Conservation (phyloP, 805 yeast species). For the Candida insectalens region DNA sequence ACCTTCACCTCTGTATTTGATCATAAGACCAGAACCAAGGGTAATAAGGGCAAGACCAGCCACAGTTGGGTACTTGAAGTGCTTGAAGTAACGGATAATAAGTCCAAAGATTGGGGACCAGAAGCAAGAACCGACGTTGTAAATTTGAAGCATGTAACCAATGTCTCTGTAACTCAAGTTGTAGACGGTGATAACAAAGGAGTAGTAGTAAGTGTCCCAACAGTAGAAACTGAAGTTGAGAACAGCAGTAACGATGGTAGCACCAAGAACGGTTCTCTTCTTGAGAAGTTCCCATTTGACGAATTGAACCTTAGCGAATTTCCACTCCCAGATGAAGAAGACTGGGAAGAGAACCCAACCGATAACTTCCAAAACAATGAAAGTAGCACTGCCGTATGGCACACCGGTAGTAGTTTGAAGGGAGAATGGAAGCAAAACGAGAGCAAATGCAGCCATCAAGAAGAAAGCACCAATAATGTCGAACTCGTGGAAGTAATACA, state of each 20-base stretch:
- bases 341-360: conserved; percentile 27
- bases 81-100: conserved; percentile 11
- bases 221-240: conserved; percentile 14
- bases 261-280: conserved; percentile 20
- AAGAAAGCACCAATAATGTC: conserved; percentile 28
- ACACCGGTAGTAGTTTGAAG: conserved; percentile 22
- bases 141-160: conserved; percentile 19
- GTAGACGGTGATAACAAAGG: conserved; percentile 15
- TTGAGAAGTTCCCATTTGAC: conserved; percentile 17
- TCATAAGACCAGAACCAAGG: conserved; percentile 18
- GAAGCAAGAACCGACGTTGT: conserved; percentile 17
- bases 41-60: conserved; percentile 15
- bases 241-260: conserved; percentile 11
- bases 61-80: conserved; percentile 15
- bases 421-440: conserved; percentile 28
- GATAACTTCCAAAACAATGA: conserved; percentile 34
- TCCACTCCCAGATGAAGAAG: conserved; percentile 27
- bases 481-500: conserved; percentile 22
- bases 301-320: conserved; percentile 18
- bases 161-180: conserved; percentile 10
- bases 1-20: conserved; percentile 16
- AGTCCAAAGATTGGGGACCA: conserved; percentile 14
- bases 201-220: conserved; percentile 17
- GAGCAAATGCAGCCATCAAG: conserved; percentile 24
- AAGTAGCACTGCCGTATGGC: conserved; percentile 28